These are phyloP conservation scores for Pezicula radicicola DNA, from an alignment of 2,329 filamentous ascomycete species.

Conservation along the genomic window DNA sequence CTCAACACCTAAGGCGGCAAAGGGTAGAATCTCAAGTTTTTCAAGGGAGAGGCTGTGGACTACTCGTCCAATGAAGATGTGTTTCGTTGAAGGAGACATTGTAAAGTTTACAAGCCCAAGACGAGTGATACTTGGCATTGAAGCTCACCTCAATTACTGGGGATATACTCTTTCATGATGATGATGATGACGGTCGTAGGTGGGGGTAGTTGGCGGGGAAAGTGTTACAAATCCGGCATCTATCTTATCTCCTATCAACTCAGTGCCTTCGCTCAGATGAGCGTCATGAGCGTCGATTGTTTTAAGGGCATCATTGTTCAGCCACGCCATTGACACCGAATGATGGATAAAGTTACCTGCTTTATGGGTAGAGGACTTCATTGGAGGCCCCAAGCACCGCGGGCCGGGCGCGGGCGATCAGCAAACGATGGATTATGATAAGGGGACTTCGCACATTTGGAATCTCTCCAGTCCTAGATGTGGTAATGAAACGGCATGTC, in stretches of 20 bases:
- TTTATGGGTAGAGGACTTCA: too few species aligned
- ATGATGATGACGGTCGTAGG: background rate
- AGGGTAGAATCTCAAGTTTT: background rate
- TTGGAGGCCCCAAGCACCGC: background rate
- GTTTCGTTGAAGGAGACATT: background rate
- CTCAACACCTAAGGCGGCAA: background rate
- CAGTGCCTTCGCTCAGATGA: too few species aligned
- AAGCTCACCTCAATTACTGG: background rate
- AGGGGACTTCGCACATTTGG: background rate
- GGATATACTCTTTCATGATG: too few species aligned
- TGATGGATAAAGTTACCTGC: too few species aligned
- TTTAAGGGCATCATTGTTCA: background rate
- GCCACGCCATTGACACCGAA: background rate
- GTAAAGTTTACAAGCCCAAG: background rate
- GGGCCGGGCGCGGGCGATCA: background rate
- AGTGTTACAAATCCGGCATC: background rate
- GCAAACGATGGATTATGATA: background rate
- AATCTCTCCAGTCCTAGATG: too few species aligned
- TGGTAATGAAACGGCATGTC: too few species aligned
- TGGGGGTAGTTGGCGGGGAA: background rate
- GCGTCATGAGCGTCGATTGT: too few species aligned
- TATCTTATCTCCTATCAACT: too few species aligned
- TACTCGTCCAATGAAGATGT: slow-evolving; percentile 2
- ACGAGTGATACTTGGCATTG: background rate
- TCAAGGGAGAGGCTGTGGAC: slow-evolving; percentile 1